A percentile compares a stretch with the other conserved stretches of the same genome.
Evolutionary conservation across 805 yeast species (phyloP).

Genomic region (Cyberlindnera subsufficiens): DNA sequence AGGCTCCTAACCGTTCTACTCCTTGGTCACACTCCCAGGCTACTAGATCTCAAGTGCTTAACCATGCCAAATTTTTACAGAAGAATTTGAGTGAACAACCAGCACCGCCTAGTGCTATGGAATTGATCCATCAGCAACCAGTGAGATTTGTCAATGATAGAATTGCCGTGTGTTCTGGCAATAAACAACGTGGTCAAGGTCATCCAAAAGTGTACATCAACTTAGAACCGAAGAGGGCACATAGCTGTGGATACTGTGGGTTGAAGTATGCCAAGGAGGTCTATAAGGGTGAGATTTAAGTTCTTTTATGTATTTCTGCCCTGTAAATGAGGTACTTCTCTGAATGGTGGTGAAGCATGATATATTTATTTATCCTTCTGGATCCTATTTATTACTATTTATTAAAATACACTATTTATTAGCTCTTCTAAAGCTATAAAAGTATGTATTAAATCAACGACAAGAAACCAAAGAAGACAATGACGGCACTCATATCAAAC

Average conservation of each 20-base stretch:
- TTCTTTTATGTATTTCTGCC: neutral
- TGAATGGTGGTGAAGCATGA: neutral
- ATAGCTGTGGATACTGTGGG: slow-evolving; percentile 80
- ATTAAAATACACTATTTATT: slow-evolving; percentile 2
- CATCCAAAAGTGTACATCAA: slow-evolving; percentile 82
- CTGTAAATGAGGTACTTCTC: neutral
- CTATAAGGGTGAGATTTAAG: slow-evolving; percentile 13
- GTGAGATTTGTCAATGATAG: slow-evolving; percentile 51
- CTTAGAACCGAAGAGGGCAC: slow-evolving; percentile 67
- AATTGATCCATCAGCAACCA: slow-evolving; percentile 71
- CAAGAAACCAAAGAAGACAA: slow-evolving; percentile 18
- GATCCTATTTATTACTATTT: slow-evolving; percentile 4
- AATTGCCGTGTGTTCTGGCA: slow-evolving; percentile 81
- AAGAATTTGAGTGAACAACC: slow-evolving; percentile 67
- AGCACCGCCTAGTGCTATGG: slow-evolving; percentile 78
- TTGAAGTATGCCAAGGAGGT: slow-evolving; percentile 39
- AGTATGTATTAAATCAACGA: slow-evolving; percentile 11
- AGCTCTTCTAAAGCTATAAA: neutral
- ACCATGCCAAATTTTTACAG: slow-evolving; percentile 50
- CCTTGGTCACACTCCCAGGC: slow-evolving; percentile 70
- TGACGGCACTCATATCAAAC: slow-evolving; percentile 19
- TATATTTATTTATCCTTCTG: slow-evolving; percentile 1
- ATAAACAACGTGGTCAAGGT: slow-evolving; percentile 65
- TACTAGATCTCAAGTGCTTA: slow-evolving; percentile 9
- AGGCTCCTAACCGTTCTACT: slow-evolving; percentile 69